Conservation (phyloP, 1,284 basidiomycete species). For the Apiotrichum gamsii region DNA sequence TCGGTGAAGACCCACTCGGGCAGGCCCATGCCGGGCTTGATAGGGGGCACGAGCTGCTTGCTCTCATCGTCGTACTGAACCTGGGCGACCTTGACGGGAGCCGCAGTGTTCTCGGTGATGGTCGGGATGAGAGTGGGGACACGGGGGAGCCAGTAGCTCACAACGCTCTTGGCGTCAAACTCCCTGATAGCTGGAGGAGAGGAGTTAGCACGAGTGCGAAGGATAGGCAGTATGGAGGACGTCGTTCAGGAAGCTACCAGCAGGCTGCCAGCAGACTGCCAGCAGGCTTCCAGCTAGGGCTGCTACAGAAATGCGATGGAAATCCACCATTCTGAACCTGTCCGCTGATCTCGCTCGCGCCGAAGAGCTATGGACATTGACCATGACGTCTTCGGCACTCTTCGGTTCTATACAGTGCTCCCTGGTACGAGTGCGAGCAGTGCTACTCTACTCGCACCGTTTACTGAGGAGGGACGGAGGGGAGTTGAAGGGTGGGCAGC, state of each 20-base stretch:
- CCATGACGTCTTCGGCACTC: too few relatives aligned
- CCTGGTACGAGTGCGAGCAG: slow-evolving; percentile 1
- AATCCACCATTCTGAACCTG: too few relatives aligned
- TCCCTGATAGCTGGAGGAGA: slow-evolving; percentile 74
- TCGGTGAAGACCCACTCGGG: slow-evolving; percentile 77
- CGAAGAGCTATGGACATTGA: too few relatives aligned
- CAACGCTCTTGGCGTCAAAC: slow-evolving; percentile 89
- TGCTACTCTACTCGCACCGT: slow-evolving; percentile 14
- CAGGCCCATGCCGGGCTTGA: slow-evolving; percentile 60
- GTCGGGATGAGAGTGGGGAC: slow-evolving; percentile 57
- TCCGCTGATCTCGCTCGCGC: too few relatives aligned
- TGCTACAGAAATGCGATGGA: too few relatives aligned
- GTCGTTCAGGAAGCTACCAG: background rate
- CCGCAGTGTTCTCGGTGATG: slow-evolving; percentile 43
- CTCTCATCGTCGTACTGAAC: slow-evolving; percentile 65
- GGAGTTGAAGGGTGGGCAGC: background rate
- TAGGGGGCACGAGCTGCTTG: slow-evolving; percentile 61
- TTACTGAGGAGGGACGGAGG: background rate
- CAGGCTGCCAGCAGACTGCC: background rate
- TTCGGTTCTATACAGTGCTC: background rate
- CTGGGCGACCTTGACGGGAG: slow-evolving; percentile 47
- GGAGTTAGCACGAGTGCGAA: background rate
- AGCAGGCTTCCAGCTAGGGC: too few relatives aligned
- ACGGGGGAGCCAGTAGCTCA: slow-evolving; percentile 88
- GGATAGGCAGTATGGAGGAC: background rate